phyloP scores from a whole-genome alignment of 2,329 filamentous ascomycete species.

The Grosmannia serpens region DNA sequence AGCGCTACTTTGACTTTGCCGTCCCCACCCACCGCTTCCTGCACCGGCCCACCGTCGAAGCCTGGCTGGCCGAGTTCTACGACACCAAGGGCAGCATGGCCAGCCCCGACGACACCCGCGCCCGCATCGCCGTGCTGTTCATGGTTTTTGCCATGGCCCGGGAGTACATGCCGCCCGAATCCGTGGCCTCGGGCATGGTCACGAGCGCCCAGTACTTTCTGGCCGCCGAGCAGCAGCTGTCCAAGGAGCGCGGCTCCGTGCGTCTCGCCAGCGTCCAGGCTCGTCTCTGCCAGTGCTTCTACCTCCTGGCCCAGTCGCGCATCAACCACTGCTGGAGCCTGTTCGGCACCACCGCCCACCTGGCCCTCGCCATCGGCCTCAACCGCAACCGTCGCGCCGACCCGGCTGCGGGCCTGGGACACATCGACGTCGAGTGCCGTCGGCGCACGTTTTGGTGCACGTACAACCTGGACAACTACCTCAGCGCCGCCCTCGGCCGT shows the following conservation, averaged over 20 bases:
- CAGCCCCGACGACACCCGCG: not conserved
- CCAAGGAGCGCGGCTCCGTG: slow-evolving; percentile 26
- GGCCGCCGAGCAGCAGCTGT: slow-evolving; percentile 25
- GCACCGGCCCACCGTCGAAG: slow-evolving; percentile 28
- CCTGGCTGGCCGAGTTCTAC: slow-evolving; percentile 34
- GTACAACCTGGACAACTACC: slow-evolving; percentile 51
- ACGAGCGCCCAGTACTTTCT: slow-evolving; percentile 20
- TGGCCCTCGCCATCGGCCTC: slow-evolving; percentile 28
- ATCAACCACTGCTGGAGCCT: slow-evolving; percentile 36
- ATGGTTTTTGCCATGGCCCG: slow-evolving; percentile 30
- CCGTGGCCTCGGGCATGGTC: not conserved
- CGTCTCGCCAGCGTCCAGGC: slow-evolving; percentile 29
- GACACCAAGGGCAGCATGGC: slow-evolving; percentile 21
- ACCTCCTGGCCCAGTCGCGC: slow-evolving; percentile 30
- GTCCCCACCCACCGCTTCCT: slow-evolving; percentile 31
- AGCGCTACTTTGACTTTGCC: slow-evolving; percentile 28
- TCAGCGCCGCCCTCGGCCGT: slow-evolving; percentile 51
- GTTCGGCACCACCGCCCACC: slow-evolving; percentile 29
- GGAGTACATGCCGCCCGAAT: not conserved
- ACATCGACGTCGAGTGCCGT: slow-evolving; percentile 37
- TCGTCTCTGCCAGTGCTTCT: slow-evolving; percentile 29
- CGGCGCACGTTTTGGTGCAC: slow-evolving; percentile 50
- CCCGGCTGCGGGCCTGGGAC: slow-evolving; percentile 13
- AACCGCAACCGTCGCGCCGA: slow-evolving; percentile 18
- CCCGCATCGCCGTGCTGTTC: slow-evolving; percentile 17